Evolutionary conservation across 257 asterid species (phyloP).

Genomic region (Solanum tarapatanum): DNA sequence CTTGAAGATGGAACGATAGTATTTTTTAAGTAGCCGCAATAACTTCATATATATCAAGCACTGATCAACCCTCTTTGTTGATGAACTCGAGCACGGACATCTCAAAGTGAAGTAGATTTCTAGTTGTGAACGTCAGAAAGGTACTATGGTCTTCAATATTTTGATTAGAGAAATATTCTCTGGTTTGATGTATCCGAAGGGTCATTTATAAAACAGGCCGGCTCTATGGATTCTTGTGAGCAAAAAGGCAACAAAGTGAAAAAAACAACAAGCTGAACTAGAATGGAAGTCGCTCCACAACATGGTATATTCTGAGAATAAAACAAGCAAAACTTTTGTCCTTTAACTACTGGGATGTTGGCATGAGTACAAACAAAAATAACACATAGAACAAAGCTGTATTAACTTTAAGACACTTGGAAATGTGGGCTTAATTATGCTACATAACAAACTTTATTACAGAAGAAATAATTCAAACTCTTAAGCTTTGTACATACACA

Average conservation of each 20-base stretch:
- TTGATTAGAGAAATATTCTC: not conserved
- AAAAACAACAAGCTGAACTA: not conserved
- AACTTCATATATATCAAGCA: not conserved
- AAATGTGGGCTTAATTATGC: not conserved
- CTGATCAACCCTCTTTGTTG: not conserved
- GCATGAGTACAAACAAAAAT: not conserved
- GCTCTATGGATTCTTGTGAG: not conserved
- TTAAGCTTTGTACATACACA: not conserved
- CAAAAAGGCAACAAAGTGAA: not conserved
- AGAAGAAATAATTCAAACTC: not conserved
- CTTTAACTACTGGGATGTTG: not conserved
- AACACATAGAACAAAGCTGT: not conserved
- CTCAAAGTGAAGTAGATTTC: slow-evolving; percentile 11
- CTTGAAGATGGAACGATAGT: not conserved
- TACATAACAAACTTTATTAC: not conserved
- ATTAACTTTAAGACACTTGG: not conserved
- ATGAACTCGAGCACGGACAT: not conserved
- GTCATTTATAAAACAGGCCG: not conserved
- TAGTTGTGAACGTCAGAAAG: slow-evolving; percentile 21
- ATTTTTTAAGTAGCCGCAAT: not conserved
- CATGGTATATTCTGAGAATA: not conserved
- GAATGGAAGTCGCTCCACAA: not conserved
- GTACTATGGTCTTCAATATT: not conserved
- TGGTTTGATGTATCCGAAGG: slow-evolving; percentile 19
- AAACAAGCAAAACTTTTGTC: not conserved